Evolutionary conservation across 495 filamentous ascomycete species (phyloP).

Genomic region (Aspergillus baeticus): DNA sequence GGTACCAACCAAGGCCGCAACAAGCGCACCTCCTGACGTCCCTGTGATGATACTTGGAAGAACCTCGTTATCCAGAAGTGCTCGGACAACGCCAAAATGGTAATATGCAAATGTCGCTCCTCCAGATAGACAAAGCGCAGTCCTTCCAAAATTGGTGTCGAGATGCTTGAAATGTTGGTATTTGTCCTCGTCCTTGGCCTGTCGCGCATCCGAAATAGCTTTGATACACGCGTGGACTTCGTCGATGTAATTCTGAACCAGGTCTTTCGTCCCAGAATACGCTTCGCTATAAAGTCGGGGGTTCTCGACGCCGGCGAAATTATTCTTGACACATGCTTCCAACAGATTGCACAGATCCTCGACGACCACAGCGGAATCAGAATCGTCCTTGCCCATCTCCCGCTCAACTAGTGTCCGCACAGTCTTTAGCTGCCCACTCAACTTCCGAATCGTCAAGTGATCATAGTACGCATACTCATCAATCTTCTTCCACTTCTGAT

Average conservation of each 20-base stretch:
- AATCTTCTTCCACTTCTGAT: constrained; percentile 78
- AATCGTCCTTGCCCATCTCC: constrained; percentile 25
- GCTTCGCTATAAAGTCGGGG: constrained; percentile 90
- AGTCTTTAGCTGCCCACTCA: constrained; percentile 70
- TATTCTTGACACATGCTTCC: constrained; percentile 93
- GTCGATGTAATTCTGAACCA: constrained; percentile 86
- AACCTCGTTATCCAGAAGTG: constrained; percentile 80
- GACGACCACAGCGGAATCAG: constrained; percentile 42
- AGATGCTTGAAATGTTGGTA: constrained; percentile 82
- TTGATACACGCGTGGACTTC: constrained; percentile 63
- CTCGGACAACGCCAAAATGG: constrained; percentile 91
- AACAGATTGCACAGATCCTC: constrained; percentile 74
- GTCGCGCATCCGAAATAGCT: constrained; percentile 64
- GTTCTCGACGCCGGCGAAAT: constrained; percentile 95
- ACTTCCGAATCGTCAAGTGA: constrained; percentile 71
- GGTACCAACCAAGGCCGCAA: constrained; percentile 85
- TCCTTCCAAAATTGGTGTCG: constrained; percentile 86
- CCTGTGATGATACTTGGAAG: constrained; percentile 94
- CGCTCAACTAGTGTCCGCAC: constrained; percentile 57
- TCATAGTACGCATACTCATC: constrained; percentile 97
- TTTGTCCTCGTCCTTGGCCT: constrained; percentile 71
- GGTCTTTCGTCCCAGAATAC: constrained; percentile 91
- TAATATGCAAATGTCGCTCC: constrained; percentile 98
- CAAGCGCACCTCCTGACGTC: constrained; percentile 89
- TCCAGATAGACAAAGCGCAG: constrained; percentile 87